Conservation (phyloP, 805 yeast species). For the Scheffersomyces coipomensis region DNA sequence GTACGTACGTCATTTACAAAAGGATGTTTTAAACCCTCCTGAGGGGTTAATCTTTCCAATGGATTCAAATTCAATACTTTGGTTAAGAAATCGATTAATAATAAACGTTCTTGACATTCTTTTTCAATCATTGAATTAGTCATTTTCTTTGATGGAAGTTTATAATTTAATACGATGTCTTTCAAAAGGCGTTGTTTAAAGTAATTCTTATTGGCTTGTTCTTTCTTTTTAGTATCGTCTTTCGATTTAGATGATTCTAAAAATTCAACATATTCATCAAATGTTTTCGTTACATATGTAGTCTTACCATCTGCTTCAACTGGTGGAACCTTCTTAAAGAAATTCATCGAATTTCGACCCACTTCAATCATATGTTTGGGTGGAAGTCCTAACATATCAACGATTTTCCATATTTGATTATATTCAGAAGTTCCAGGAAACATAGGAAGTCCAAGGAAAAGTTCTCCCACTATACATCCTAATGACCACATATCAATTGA, state of each 20-base stretch:
- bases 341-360: conserved; percentile 80
- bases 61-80: conserved; percentile 86
- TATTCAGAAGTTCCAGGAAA: conserved; percentile 95
- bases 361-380: conserved; percentile 96
- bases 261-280: conserved; percentile 34
- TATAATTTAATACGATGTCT: conserved; percentile 77
- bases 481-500: conserved; percentile 97
- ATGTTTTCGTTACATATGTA: conserved; percentile 28
- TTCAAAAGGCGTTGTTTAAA: conserved; percentile 62
- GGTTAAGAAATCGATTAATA: conserved; percentile 71
- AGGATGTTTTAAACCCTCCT: conserved; percentile 90
- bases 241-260: conserved; percentile 24
- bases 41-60: conserved; percentile 94
- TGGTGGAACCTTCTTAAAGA: conserved; percentile 46
- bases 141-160: conserved; percentile 60
- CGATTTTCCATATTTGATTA: conserved; percentile 81
- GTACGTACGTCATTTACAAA: conserved; percentile 52
- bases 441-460: conserved; percentile 86
- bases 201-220: conserved; percentile 82
- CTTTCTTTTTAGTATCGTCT: conserved; percentile 36
- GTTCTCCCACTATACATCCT: conserved; percentile 89
- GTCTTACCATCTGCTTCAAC: conserved; percentile 24
- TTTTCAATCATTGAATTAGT: conserved; percentile 54
- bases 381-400: conserved; percentile 80
- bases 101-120: conserved; percentile 70